Percentiles rank a stretch among this genome's conserved stretches.
These are phyloP conservation scores for Lachancea meyersii DNA, from an alignment of 805 yeast species.

Conservation along the genomic window DNA sequence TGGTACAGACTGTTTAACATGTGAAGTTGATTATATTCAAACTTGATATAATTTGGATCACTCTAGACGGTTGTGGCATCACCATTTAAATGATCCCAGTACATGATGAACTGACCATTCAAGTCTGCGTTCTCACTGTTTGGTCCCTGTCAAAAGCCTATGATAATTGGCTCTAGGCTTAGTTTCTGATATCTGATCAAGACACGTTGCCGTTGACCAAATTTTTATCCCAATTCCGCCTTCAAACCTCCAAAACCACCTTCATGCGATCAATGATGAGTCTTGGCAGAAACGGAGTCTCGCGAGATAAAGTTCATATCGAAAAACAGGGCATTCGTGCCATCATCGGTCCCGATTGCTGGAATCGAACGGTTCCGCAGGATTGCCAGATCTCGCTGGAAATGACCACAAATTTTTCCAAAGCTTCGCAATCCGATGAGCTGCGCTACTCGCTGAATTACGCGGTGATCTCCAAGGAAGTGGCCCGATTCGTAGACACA, in stretches of 20 bases:
- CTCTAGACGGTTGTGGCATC: no score
- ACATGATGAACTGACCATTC: no score
- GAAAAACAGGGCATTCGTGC: constrained; percentile 56
- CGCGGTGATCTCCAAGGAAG: constrained; percentile 69
- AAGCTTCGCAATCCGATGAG: constrained; percentile 79
- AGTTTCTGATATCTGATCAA: background rate
- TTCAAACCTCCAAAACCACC: background rate
- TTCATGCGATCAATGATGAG: constrained; percentile 1
- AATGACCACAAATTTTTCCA: constrained; percentile 58
- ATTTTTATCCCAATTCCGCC: background rate
- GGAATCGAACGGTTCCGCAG: constrained; percentile 63
- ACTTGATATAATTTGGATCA: no score
- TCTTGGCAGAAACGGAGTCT: constrained; percentile 1
- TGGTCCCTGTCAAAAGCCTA: background rate
- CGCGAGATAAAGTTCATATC: constrained; percentile 36
- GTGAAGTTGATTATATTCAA: no score
- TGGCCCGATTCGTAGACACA: constrained; percentile 46
- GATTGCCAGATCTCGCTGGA: constrained; percentile 56
- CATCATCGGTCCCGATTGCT: constrained; percentile 65
- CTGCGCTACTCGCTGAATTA: constrained; percentile 78
- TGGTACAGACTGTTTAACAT: no score
- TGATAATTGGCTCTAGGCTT: background rate
- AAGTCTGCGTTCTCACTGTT: no score
- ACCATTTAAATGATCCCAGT: no score
- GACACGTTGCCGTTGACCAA: background rate